Conservation (phyloP, 371 early-diverging fungal genomes). For the Syncephalis plumigaleata region DNA sequence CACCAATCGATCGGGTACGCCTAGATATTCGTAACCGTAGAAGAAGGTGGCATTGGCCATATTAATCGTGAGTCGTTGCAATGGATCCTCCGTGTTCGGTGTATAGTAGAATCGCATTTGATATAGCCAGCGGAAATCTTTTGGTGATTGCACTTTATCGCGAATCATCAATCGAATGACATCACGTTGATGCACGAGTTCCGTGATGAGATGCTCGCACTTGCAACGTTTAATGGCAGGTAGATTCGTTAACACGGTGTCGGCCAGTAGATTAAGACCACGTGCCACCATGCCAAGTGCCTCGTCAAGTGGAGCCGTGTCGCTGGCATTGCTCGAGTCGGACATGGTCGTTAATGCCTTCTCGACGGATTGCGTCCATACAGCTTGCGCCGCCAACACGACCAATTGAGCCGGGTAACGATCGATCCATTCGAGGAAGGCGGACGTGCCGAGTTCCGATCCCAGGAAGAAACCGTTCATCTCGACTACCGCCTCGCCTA, state of each 20-base stretch:
- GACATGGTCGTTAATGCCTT: slow-evolving; percentile 31
- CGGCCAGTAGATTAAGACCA: slow-evolving; percentile 73
- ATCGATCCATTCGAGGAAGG: slow-evolving; percentile 75
- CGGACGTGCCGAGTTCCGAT: slow-evolving; percentile 29
- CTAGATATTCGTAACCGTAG: slow-evolving; percentile 96
- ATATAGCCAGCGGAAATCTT: slow-evolving; percentile 89
- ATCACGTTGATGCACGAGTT: slow-evolving; percentile 96
- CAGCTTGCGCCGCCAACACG: slow-evolving; percentile 75
- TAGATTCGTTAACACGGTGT: slow-evolving; percentile 79
- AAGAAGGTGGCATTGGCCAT: slow-evolving; percentile 91
- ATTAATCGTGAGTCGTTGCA: slow-evolving; percentile 52
- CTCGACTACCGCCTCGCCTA: slow-evolving; percentile 54
- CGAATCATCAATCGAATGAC: slow-evolving; percentile 58
- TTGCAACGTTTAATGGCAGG: slow-evolving; percentile 72
- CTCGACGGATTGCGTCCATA: slow-evolving; percentile 86
- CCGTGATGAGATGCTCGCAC: slow-evolving; percentile 94
- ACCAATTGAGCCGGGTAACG: slow-evolving; percentile 86
- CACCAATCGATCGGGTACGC: slow-evolving; percentile 89
- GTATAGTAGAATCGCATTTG: slow-evolving; percentile 95
- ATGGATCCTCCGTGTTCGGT: slow-evolving; percentile 34
- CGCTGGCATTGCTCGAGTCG: slow-evolving; percentile 10
- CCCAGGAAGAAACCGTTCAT: slow-evolving; percentile 44
- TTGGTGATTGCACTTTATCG: slow-evolving; percentile 30
- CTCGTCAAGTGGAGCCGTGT: slow-evolving; percentile 21
- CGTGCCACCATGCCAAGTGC: slow-evolving; percentile 48